phyloP scores from a whole-genome alignment of 768 basidiomycete genomes.

The Terana coerulea region DNA sequence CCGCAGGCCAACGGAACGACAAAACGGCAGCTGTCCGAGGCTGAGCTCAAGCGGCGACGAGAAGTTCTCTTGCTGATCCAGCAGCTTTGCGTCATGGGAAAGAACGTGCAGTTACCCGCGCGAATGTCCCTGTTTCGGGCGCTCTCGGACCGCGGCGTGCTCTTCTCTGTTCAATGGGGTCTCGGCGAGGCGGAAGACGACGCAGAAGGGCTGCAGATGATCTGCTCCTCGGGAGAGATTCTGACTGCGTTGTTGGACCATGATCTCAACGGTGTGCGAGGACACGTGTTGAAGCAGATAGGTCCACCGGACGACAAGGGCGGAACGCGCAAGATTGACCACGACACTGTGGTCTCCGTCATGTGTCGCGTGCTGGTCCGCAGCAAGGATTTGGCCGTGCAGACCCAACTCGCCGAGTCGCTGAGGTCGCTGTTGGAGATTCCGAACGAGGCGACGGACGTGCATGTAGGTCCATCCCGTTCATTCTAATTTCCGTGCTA shows the following conservation, averaged over 20 bases:
- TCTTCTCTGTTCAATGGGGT: conserved; percentile 93
- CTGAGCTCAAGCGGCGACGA: conserved; percentile 53
- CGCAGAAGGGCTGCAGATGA: conserved; percentile 47
- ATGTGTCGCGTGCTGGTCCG: conserved; percentile 74
- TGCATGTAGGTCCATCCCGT: conserved; percentile 14
- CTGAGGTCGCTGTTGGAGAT: conserved; percentile 81
- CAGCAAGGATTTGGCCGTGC: conserved; percentile 80
- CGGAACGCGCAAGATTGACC: conserved; percentile 55
- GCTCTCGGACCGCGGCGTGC: conserved; percentile 82
- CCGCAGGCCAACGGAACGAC: conserved; percentile 47
- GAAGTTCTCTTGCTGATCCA: conserved; percentile 88
- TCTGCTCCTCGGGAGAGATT: conserved; percentile 83
- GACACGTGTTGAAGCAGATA: conserved; percentile 81
- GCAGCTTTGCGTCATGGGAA: conserved; percentile 92
- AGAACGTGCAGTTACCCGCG: conserved; percentile 88
- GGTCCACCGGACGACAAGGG: conserved; percentile 62
- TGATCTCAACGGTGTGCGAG: conserved; percentile 81
- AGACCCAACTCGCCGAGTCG: conserved; percentile 88
- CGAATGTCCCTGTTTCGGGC: conserved; percentile 84
- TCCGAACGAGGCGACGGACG: conserved; percentile 17
- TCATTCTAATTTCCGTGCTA: not conserved
- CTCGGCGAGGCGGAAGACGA: conserved; percentile 65
- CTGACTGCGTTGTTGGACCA: conserved; percentile 85
- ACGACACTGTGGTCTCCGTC: conserved; percentile 71
- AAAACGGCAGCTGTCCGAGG: conserved; percentile 40